Evolutionary conservation across 2,329 filamentous ascomycete species (phyloP), one percentile per base, ranked within the genome.

Genomic region (Botrytis pseudocinerea): DNA sequence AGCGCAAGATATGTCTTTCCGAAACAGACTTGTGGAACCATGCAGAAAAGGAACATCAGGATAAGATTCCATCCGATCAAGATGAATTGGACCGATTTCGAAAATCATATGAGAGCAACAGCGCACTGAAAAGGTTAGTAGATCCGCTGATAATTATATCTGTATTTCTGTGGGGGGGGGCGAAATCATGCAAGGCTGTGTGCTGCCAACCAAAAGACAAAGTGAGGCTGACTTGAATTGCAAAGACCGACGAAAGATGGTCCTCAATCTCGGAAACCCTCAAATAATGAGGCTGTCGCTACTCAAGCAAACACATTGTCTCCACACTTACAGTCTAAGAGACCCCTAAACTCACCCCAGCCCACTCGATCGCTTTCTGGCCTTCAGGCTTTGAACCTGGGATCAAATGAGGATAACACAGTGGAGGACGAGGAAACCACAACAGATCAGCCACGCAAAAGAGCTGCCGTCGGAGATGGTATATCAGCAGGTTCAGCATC

Each of bases 401-500:
- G 57, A n/a, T 71, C 76, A 38, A 63, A 71, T 10, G 74, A 75
- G 4, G 77, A 79, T 72, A 73, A 74, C 12, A 28, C 63, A 1
- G 78, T 80, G 77, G 35, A 72, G 25, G 75, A 79, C 69, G 76
- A 77, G n/a, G 74, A 76, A n/a, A 73, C 18, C 10, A 69, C 76
- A 42, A 44, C 35, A 18, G 73, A 76, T 2, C 75, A 76, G 32
- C 78, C 79, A 32, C 63, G 78, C 20, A 80, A 80, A 46, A 74
- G 76, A 65, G 72, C 75, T 14, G 79, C 78, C 0, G 68, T 76
- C 8, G 79, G 78, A 3, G 78, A 79, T 69, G 78, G 79, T 28
- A 80, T 80, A 46, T 78, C 75, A n/a, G 75, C 76, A 54, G 78
- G 78, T 2, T 79, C 78, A 42, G 76, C 69, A 10, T 76, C 73